phyloP scores from a whole-genome alignment of 345 rosid species.

The Angophora floribunda region DNA sequence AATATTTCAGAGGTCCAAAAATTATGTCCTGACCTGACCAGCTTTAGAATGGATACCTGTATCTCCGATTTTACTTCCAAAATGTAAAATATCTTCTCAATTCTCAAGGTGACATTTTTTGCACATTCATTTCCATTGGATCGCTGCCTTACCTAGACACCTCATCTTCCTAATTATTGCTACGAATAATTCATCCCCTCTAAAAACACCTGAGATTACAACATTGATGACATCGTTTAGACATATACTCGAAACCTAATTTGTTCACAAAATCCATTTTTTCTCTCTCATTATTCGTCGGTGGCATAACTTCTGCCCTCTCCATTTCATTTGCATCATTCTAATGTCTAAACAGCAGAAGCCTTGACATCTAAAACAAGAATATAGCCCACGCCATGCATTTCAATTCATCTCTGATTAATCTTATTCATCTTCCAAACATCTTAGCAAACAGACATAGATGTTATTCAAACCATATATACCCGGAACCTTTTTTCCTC shows the following conservation, averaged over 20 bases:
- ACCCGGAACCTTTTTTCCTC: neutral
- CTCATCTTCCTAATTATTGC: neutral
- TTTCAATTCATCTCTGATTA: neutral
- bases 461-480: neutral
- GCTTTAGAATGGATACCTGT: neutral
- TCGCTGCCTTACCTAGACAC: neutral
- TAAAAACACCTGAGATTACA: neutral
- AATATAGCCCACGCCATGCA: neutral
- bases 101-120: neutral
- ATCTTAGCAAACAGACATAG: neutral
- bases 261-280: neutral
- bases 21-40: neutral
- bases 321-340: neutral
- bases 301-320: neutral
- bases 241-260: neutral
- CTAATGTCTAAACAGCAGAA: neutral
- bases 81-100: neutral
- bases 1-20: neutral
- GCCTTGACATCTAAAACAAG: neutral
- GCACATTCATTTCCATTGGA: neutral
- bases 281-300: neutral
- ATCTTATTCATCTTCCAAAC: neutral
- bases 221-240: neutral
- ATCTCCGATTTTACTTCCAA: neutral
- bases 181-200: neutral